Conservation (phyloP, 208 protist genomes). For the Crithidia fasciculata region DNA sequence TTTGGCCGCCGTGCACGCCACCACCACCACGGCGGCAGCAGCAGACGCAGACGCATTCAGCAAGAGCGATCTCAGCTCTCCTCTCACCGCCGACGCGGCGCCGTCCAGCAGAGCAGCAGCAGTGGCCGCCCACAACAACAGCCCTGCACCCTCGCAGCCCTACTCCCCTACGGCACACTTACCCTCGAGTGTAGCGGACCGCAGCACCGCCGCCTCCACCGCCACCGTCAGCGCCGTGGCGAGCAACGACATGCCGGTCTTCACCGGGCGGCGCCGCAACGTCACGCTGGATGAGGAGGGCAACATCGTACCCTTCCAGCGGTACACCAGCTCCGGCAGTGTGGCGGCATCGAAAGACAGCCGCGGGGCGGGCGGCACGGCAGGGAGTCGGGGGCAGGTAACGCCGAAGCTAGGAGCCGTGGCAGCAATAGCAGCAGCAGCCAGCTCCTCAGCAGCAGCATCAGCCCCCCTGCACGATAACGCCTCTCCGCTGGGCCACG, state of each 20-base stretch:
- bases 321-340: slow-evolving; percentile 7
- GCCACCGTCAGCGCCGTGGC: not conserved
- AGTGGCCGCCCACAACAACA: not conserved
- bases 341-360: not conserved
- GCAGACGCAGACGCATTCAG: not conserved
- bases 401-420: slow-evolving; percentile 1
- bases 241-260: slow-evolving; percentile 10
- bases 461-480: not conserved
- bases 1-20: too few relatives aligned
- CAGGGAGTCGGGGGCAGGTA: not conserved
- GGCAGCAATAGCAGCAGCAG: not conserved
- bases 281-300: slow-evolving; percentile 23
- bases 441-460: not conserved
- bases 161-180: too few relatives aligned
- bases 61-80: too few relatives aligned
- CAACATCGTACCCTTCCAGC: slow-evolving; percentile 29
- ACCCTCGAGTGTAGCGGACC: not conserved
- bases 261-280: slow-evolving; percentile 25
- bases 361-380: not conserved
- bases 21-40: not conserved
- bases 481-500: slow-evolving; percentile 1
- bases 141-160: too few relatives aligned
- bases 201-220: slow-evolving; percentile 3
- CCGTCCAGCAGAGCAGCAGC: not conserved
- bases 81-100: too few relatives aligned